Evolutionary conservation across 768 basidiomycete species (phyloP).

Genomic region (Phaffia australis): DNA sequence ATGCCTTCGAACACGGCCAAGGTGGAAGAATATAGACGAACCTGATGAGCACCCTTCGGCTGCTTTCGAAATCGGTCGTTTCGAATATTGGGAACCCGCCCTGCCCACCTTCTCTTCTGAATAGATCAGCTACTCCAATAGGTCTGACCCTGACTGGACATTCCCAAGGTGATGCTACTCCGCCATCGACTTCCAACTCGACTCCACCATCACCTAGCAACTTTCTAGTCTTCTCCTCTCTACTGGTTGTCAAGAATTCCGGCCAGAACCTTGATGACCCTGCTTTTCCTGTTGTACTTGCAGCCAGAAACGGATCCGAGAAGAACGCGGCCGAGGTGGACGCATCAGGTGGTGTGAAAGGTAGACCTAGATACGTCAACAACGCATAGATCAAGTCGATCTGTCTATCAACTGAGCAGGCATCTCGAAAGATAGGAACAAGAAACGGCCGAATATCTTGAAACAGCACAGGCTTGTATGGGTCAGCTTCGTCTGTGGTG

Average conservation of each 20-base stretch:
- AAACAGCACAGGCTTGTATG: constrained; percentile 39
- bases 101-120: constrained; percentile 29
- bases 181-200: constrained; percentile 32
- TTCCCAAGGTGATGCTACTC: constrained; percentile 30
- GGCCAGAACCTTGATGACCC: constrained; percentile 20
- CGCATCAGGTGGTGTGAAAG: constrained; percentile 36
- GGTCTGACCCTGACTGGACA: constrained; percentile 33
- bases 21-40: background rate
- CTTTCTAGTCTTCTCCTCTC: constrained; percentile 20
- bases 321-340: constrained; percentile 35
- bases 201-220: constrained; percentile 36
- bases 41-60: background rate
- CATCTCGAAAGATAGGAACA: constrained; percentile 26
- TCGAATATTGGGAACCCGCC: constrained; percentile 24
- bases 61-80: background rate
- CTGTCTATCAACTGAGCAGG: too few species aligned
- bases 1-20: background rate
- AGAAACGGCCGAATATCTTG: constrained; percentile 38
- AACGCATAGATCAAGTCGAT: constrained; percentile 38
- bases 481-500: constrained; percentile 37
- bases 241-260: background rate
- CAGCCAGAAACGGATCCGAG: constrained; percentile 35
- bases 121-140: constrained; percentile 29
- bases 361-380: constrained; percentile 39
- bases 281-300: background rate